These are phyloP conservation scores for Aureobasidium sp. DNA, from an alignment of 2,329 filamentous ascomycete species.

Conservation along the genomic window DNA sequence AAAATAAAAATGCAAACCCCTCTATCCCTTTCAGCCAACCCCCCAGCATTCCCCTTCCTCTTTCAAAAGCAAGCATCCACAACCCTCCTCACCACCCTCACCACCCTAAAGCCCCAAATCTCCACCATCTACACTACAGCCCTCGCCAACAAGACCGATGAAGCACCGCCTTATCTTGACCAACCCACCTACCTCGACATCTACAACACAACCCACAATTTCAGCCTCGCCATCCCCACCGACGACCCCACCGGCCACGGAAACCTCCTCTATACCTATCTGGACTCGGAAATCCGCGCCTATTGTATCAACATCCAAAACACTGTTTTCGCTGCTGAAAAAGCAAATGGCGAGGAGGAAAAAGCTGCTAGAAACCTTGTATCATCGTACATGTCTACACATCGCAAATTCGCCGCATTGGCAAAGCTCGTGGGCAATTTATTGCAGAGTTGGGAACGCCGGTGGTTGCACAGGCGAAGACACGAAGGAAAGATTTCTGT, in stretches of 20 bases:
- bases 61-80: neutral
- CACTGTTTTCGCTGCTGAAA: neutral
- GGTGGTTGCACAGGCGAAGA: neutral
- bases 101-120: neutral
- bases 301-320: neutral
- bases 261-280: neutral
- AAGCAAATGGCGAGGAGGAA: neutral
- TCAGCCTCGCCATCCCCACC: neutral
- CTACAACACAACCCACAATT: neutral
- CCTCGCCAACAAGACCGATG: too few species aligned
- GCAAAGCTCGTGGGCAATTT: neutral
- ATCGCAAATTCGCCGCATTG: neutral
- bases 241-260: neutral
- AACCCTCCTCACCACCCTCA: neutral
- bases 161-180: neutral
- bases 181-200: neutral
- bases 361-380: neutral
- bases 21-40: neutral
- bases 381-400: neutral
- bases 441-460: neutral
- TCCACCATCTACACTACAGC: neutral
- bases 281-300: neutral
- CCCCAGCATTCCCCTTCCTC: neutral
- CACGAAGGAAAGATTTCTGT: neutral
- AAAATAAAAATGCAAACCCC: neutral